phyloP scores from a whole-genome alignment of 2,329 filamentous ascomycete genomes.

The Didymella segeticola region DNA sequence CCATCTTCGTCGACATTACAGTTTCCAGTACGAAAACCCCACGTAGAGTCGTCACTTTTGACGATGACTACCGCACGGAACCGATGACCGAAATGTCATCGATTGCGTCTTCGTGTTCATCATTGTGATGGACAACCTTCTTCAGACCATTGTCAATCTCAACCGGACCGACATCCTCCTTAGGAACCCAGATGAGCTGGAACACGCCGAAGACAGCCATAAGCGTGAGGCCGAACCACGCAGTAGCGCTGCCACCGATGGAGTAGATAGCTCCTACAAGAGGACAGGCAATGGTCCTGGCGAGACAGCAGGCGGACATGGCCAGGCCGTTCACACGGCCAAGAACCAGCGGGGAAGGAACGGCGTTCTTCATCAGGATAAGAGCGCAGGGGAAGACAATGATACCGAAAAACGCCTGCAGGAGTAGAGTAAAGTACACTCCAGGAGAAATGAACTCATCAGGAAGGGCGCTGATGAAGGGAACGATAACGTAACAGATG shows the following conservation, averaged over 20 bases:
- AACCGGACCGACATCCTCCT: conserved; percentile 50
- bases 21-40: neutral
- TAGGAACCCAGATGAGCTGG: conserved; percentile 63
- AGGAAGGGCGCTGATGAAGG: conserved; percentile 69
- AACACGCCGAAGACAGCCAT: conserved; percentile 63
- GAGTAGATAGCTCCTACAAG: conserved; percentile 72
- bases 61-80: conserved; percentile 29
- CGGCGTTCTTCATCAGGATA: conserved; percentile 79
- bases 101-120: conserved; percentile 32
- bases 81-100: conserved; percentile 38
- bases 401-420: conserved; percentile 73
- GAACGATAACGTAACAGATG: conserved; percentile 70
- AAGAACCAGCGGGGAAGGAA: conserved; percentile 66
- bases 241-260: conserved; percentile 64
- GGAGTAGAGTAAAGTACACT: conserved; percentile 68
- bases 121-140: conserved; percentile 32
- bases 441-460: conserved; percentile 60
- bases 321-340: conserved; percentile 76
- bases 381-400: conserved; percentile 71
- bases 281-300: conserved; percentile 72
- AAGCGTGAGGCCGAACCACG: conserved; percentile 65
- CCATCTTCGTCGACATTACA: conserved; percentile 1
- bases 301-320: conserved; percentile 69
- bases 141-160: conserved; percentile 44
- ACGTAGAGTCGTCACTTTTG: conserved; percentile 2